Evolutionary conservation across 2,329 filamentous ascomycete genomes (phyloP), one percentile per base, ranked within the genome.

Genomic region (Hansfordia pulvinata): DNA sequence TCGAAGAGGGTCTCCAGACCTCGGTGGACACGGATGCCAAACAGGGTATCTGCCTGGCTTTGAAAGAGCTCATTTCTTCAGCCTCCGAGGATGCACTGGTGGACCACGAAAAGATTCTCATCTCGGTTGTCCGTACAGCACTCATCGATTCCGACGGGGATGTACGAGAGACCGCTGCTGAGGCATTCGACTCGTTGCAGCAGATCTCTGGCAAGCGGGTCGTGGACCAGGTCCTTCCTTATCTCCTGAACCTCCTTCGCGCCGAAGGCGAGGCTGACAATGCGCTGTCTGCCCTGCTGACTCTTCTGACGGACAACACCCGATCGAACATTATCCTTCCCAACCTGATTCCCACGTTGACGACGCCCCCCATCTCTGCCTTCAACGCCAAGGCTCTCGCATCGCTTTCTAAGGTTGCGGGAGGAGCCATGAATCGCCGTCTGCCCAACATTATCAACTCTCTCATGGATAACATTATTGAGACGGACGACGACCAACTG

Each of bases 301-400:
- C 90, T 0, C 68, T 98, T 13, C 76, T 98, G 35, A 96, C 88
- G 1, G 90, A 98, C 52, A 76, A 83, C 10, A 90, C 84, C 6
- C 72, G 90, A 36, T 93, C 88, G 13, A 98, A 94, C 51, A 86
- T 93, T 40, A 98, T 98, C 42, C 61, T 98, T 31, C 92, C 90
- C 12, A 94, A 93, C 52, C 76, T 98, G 30, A 84, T 98, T 33
- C 90, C 92, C 1, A 96, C 86, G 3, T 68, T 98, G 17, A 81
- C 92, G 32, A 78, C 81, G 7, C 76, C 84, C 28, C 90, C 90
- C 2, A 93, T 98, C 40, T 81, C 85, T 16, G 72, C 78, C 1
- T 98, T 98, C 66, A 94, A 98, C 46, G 90, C 92, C 32, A 85
- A 78, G 49, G 90, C 90, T 9, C 60, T 98, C 36, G 90, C 90